Evolutionary conservation across 2,329 filamentous ascomycete genomes (phyloP), one percentile per base, ranked within the genome.

Genomic region (Colletotrichum phormii): DNA sequence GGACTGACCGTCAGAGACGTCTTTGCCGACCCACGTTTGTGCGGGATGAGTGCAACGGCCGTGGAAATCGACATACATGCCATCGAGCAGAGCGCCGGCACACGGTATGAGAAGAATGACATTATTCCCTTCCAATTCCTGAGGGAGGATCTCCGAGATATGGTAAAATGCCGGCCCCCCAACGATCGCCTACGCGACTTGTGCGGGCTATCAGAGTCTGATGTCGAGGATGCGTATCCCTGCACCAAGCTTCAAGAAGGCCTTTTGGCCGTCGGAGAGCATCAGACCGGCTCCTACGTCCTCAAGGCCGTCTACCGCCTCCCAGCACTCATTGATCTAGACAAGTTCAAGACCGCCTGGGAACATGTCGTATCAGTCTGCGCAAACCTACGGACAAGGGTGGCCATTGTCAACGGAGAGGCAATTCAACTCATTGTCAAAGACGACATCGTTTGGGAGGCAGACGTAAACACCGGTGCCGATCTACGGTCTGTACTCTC

Each of bases 321-420:
- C 65, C 26, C 31, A 8, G 29, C 55, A 3, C 18, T 18, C 3
- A 18, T 57, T n/a, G 62, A 65, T 37, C 22, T 65, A 6, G 49
- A 22, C 4, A 72, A 49, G 6, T 82, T 81, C 76, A 77, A 78
- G 65, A 62, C 71, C 3, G 79, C 80, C 8, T 82, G 80, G 80
- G 71, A 75, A n/a, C 35, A n/a, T 4, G 67, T 72, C 37, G 31
- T 74, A 3, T 13, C 33, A 5, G 37, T 58, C 29, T 71, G 67
- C 51, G 53, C 46, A 4, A 71, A 59, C 37, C 51, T 74, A 4
- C 67, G 67, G 9, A 74, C 71, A 2, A 60, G 71, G 11, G 69
- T 64, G 2, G 59, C 64, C 18, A 61, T 70, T 3, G 24, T 70
- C 5, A 46, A 74, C 15, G 73, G 64, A n/a, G 29, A 42, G 11